phyloP scores from a whole-genome alignment of 805 yeast genomes.

The Myxozyma neglecta region DNA sequence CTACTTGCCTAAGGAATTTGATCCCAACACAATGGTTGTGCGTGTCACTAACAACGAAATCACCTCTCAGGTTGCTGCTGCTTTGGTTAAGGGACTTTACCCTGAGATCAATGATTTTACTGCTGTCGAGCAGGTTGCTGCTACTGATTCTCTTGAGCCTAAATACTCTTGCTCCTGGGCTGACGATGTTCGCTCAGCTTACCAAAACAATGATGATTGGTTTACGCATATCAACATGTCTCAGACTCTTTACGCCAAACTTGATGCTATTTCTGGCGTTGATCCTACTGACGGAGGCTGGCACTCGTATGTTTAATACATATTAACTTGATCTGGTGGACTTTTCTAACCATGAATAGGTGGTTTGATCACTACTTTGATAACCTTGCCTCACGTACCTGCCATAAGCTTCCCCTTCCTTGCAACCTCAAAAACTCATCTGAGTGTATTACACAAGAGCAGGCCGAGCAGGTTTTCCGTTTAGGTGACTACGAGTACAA shows the following conservation, averaged over 20 bases:
- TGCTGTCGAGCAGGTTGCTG: conserved; percentile 39
- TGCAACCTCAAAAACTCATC: conserved; percentile 38
- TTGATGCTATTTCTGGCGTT: conserved; percentile 40
- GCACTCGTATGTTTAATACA: conserved; percentile 11
- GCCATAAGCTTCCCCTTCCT: conserved; percentile 43
- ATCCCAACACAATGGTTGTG: conserved; percentile 40
- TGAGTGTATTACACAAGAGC: conserved; percentile 37
- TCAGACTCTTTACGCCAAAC: conserved; percentile 46
- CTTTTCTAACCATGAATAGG: background rate
- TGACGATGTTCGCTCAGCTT: conserved; percentile 34
- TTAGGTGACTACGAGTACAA: conserved; percentile 50
- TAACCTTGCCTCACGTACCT: conserved; percentile 45
- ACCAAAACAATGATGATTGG: conserved; percentile 42
- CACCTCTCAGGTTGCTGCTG: conserved; percentile 46
- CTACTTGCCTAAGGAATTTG: conserved; percentile 41
- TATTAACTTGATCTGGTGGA: background rate
- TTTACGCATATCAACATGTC: conserved; percentile 41
- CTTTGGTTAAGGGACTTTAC: conserved; percentile 44
- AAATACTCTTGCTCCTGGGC: conserved; percentile 42
- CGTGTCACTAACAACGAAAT: conserved; percentile 46
- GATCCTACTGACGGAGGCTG: conserved; percentile 25
- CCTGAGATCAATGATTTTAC: conserved; percentile 40
- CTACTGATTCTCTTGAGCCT: conserved; percentile 45
- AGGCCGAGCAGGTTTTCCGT: conserved; percentile 46
- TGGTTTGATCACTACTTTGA: conserved; percentile 47